Conservation (phyloP, 148 eudicot genomes). For the Fagopyrum homotropicum region DNA sequence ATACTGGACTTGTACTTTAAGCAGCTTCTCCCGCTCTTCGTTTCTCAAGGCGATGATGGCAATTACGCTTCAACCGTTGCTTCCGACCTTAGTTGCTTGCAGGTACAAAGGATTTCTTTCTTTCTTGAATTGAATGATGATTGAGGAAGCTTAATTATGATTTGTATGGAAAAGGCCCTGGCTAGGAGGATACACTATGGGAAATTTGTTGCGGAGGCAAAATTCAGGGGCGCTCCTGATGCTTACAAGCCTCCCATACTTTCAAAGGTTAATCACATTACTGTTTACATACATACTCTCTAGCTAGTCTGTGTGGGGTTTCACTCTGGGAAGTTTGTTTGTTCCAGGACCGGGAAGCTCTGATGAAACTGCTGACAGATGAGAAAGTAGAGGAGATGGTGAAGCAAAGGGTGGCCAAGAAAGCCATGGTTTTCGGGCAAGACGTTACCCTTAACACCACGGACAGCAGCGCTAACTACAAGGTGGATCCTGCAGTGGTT, state of each 20-base stretch:
- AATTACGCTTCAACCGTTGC: constrained; percentile 56
- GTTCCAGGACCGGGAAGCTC: constrained; percentile 49
- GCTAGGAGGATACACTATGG: constrained; percentile 89
- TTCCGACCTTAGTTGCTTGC: constrained; percentile 69
- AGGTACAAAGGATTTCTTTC: constrained; percentile 29
- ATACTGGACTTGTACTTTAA: constrained; percentile 68
- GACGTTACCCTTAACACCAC: constrained; percentile 34
- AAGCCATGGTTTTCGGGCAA: constrained; percentile 68
- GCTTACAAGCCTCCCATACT: constrained; percentile 60
- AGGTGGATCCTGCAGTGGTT: constrained; percentile 60
- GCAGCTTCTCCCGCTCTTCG: constrained; percentile 46
- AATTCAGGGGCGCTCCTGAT: constrained; percentile 50
- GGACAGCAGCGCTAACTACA: constrained; percentile 24
- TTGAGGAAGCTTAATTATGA: too few relatives aligned
- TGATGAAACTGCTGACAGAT: constrained; percentile 59
- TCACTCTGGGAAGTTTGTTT: neutral
- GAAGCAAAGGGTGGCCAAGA: constrained; percentile 72
- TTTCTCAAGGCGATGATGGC: constrained; percentile 60
- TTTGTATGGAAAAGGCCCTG: constrained; percentile 36
- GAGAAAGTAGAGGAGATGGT: constrained; percentile 64
- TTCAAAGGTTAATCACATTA: constrained; percentile 34
- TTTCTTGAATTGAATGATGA: too few relatives aligned
- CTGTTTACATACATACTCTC: too few relatives aligned
- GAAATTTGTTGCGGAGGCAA: constrained; percentile 77
- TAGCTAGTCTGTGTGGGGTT: too few relatives aligned